phyloP scores from a whole-genome alignment of 169 alveolate species.

The Plasmodium vivax region DNA sequence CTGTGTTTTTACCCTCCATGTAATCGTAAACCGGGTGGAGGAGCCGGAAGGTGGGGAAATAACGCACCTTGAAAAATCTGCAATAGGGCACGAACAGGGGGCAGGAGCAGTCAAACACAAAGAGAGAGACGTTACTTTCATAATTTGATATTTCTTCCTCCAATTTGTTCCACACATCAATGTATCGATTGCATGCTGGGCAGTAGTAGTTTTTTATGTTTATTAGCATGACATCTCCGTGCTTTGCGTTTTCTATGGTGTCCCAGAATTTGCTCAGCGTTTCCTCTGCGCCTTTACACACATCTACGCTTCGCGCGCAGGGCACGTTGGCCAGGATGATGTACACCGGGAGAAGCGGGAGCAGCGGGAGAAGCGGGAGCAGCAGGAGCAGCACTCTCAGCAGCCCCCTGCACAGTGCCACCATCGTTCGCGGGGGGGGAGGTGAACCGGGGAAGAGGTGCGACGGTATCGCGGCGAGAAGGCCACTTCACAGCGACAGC shows the following conservation, averaged over 20 bases:
- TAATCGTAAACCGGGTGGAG: conserved; percentile 43
- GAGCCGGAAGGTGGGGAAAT: conserved; percentile 53
- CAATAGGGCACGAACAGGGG: conserved; percentile 30
- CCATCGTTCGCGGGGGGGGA: background rate
- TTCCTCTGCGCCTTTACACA: conserved; percentile 47
- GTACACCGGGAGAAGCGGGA: background rate
- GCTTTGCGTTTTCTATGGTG: conserved; percentile 20
- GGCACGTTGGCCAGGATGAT: background rate
- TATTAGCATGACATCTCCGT: conserved; percentile 35
- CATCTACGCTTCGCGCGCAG: background rate
- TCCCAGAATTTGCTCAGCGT: conserved; percentile 21
- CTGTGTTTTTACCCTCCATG: background rate
- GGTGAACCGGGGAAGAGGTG: background rate
- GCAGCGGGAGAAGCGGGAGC: no score
- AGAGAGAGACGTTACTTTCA: conserved; percentile 22
- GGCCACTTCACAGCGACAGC: background rate
- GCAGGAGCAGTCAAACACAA: conserved; percentile 65
- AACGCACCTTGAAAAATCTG: conserved; percentile 18
- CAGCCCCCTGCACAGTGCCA: background rate
- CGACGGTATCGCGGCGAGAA: background rate
- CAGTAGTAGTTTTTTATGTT: conserved; percentile 55
- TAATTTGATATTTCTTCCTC: conserved; percentile 27
- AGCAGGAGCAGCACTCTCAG: background rate
- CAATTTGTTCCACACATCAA: conserved; percentile 33
- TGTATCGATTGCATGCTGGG: conserved; percentile 49